A percentile compares a stretch with the other conserved stretches of the same genome.
phyloP scores from a whole-genome alignment of 2,329 filamentous ascomycete species.

The Pseudogymnoascus verrucosus region DNA sequence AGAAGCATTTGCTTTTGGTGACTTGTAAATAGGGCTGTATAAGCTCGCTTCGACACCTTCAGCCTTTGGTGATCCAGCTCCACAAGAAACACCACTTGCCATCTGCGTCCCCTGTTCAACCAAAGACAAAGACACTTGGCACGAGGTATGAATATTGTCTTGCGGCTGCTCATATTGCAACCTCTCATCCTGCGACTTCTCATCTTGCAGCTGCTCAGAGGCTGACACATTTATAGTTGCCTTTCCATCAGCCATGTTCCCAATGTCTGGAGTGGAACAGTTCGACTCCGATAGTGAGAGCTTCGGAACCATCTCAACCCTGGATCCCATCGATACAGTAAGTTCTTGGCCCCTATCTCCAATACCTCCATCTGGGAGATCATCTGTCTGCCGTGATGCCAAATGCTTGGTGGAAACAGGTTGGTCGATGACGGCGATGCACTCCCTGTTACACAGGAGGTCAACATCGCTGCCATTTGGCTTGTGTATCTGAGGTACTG shows the following conservation, averaged over 20 bases:
- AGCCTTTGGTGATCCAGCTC: neutral
- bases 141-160: neutral
- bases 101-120: neutral
- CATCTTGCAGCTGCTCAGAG: neutral
- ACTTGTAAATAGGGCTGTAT: constrained; percentile 2
- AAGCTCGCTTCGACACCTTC: neutral
- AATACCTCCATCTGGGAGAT: neutral
- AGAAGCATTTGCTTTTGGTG: neutral
- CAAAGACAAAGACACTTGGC: neutral
- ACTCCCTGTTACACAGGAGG: neutral
- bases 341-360: neutral
- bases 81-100: neutral
- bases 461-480: neutral
- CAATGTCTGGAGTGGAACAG: neutral
- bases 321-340: neutral
- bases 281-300: neutral
- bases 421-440: neutral
- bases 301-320: neutral
- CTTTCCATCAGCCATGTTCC: neutral
- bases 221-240: neutral
- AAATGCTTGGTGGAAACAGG: neutral
- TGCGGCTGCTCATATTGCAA: neutral
- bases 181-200: neutral
- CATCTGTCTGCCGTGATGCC: neutral
- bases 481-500: neutral